phyloP scores from a whole-genome alignment of 495 filamentous ascomycete genomes.

The Xylaria palmicola region DNA sequence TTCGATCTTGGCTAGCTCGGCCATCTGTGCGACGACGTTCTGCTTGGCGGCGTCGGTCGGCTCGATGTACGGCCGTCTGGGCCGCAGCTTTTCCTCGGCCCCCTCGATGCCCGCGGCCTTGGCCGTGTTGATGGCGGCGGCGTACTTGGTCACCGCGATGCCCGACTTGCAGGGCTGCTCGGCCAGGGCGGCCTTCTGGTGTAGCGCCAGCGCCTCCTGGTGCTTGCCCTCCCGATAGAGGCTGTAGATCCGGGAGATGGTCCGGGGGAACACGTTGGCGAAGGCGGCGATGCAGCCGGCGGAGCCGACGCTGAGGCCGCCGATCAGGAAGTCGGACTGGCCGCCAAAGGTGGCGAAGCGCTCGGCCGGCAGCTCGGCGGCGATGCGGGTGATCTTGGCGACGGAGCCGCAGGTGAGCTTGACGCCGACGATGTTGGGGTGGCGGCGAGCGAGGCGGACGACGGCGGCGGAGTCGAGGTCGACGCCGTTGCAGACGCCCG shows the following conservation, averaged over 20 bases:
- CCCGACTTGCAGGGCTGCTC: slow-evolving; percentile 61
- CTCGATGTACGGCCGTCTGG: slow-evolving; percentile 58
- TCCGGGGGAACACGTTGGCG: slow-evolving; percentile 63
- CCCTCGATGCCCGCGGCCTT: slow-evolving; percentile 56
- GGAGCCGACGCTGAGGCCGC: slow-evolving; percentile 57
- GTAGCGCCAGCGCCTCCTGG: slow-evolving; percentile 55
- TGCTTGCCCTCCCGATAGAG: slow-evolving; percentile 49
- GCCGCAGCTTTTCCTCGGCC: slow-evolving; percentile 54
- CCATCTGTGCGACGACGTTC: slow-evolving; percentile 50
- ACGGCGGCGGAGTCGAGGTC: slow-evolving; percentile 66
- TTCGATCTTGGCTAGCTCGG: slow-evolving; percentile 50
- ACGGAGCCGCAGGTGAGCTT: slow-evolving; percentile 71
- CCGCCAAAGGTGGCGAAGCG: slow-evolving; percentile 67
- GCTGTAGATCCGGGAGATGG: slow-evolving; percentile 52
- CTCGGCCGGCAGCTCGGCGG: slow-evolving; percentile 52
- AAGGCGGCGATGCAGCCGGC: slow-evolving; percentile 67
- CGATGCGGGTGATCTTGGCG: slow-evolving; percentile 54
- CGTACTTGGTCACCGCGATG: slow-evolving; percentile 66
- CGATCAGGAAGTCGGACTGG: slow-evolving; percentile 69
- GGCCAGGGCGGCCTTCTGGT: slow-evolving; percentile 46
- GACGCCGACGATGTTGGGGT: slow-evolving; percentile 55
- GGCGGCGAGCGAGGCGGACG: slow-evolving; percentile 46
- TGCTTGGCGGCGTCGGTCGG: slow-evolving; percentile 48
- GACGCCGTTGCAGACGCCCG: slow-evolving; percentile 68
- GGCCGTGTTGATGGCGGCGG: slow-evolving; percentile 55